These are phyloP conservation scores for Magnusiomyces fungicola DNA, from an alignment of 1,139 yeast genomes.

Conservation along the genomic window DNA sequence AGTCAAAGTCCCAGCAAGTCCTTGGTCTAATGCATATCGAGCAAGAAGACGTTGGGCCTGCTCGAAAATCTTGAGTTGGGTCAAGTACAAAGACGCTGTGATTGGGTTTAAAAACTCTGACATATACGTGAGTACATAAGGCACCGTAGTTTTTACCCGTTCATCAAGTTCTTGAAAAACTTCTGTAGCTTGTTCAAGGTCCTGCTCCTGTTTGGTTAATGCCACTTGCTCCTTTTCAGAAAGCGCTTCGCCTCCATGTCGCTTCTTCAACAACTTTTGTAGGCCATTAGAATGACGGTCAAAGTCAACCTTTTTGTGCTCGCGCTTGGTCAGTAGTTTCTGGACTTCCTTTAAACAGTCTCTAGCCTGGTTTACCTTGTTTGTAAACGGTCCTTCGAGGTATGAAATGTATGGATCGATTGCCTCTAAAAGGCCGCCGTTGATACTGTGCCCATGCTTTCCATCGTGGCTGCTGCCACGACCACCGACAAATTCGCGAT, in stretches of 20 bases:
- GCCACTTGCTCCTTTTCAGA: constrained; percentile 30
- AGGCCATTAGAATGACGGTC: constrained; percentile 38
- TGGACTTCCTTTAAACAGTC: constrained; percentile 38
- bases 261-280: constrained; percentile 40
- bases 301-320: constrained; percentile 40
- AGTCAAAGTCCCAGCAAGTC: constrained; percentile 16
- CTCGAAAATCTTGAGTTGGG: constrained; percentile 25
- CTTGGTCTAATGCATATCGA: constrained; percentile 26
- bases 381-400: constrained; percentile 22
- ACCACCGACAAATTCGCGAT: constrained; percentile 16
- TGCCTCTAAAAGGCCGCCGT: constrained; percentile 20
- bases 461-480: not conserved
- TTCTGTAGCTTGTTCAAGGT: constrained; percentile 29
- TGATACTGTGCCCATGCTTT: constrained; percentile 11
- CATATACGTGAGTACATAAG: constrained; percentile 41
- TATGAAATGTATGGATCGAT: constrained; percentile 25
- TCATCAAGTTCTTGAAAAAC: constrained; percentile 36
- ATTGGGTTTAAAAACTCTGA: constrained; percentile 46
- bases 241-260: constrained; percentile 14
- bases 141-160: constrained; percentile 39
- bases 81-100: constrained; percentile 28
- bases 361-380: constrained; percentile 34
- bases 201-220: constrained; percentile 26
- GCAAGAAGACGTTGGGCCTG: constrained; percentile 22
- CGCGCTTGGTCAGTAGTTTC: constrained; percentile 43